Percentiles rank a stretch among this genome's conserved stretches.
These are phyloP conservation scores for Neurospora terricola DNA, from an alignment of 495 filamentous ascomycete genomes.

Conservation along the genomic window DNA sequence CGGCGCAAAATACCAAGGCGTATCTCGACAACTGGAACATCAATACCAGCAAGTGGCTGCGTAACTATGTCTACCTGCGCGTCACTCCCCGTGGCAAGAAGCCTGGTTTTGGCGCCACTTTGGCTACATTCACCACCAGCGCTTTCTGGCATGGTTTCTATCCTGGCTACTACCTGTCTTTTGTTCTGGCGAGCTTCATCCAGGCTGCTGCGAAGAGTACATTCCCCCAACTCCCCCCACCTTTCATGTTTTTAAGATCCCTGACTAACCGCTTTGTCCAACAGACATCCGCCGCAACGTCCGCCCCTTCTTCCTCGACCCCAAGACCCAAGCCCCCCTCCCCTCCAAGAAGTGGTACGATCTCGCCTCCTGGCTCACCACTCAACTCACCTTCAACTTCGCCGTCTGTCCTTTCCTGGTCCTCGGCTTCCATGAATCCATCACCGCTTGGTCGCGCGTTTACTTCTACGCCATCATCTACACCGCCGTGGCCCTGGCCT, in stretches of 20 bases:
- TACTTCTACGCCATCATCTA: slow-evolving; percentile 78
- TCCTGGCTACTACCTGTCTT: slow-evolving; percentile 89
- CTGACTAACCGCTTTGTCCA: slow-evolving; percentile 6
- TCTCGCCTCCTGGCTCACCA: slow-evolving; percentile 63
- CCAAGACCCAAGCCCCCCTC: slow-evolving; percentile 51
- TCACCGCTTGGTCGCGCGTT: slow-evolving; percentile 71
- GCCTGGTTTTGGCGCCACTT: slow-evolving; percentile 85
- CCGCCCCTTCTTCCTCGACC: slow-evolving; percentile 86
- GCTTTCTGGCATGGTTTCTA: slow-evolving; percentile 99
- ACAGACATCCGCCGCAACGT: slow-evolving; percentile 79
- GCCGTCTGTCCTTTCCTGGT: slow-evolving; percentile 74
- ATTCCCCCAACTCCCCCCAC: slow-evolving; percentile 14
- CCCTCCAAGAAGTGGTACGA: slow-evolving; percentile 81
- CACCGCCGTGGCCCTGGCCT: slow-evolving; percentile 50
- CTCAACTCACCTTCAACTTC: slow-evolving; percentile 78
- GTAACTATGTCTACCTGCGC: slow-evolving; percentile 90
- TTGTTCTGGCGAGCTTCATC: slow-evolving; percentile 78
- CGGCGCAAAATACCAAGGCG: slow-evolving; percentile 79
- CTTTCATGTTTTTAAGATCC: background rate
- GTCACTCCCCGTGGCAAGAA: slow-evolving; percentile 95
- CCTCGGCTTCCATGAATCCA: slow-evolving; percentile 53
- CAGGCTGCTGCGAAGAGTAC: slow-evolving; percentile 91
- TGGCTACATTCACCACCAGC: slow-evolving; percentile 89
- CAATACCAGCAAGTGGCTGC: slow-evolving; percentile 95
- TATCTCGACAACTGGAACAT: slow-evolving; percentile 94